Evolutionary conservation across 2,329 filamentous ascomycete species (phyloP).

Genomic region (Cercospora nicotianae): DNA sequence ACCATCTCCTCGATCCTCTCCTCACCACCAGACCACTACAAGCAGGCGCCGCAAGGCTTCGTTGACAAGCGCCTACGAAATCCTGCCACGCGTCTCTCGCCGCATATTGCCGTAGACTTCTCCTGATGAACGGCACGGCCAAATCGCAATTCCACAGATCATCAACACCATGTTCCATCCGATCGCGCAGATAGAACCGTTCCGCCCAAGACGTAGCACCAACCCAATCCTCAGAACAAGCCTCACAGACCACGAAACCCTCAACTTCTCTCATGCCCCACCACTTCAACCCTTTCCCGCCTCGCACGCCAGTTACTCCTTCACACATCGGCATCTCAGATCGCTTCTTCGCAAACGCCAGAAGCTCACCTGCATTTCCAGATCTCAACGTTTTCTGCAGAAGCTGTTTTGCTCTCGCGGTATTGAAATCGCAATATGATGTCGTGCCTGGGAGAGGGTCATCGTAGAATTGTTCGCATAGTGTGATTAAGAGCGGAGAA

Average conservation of each 20-base stretch:
- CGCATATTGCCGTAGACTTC: neutral
- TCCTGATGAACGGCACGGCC: neutral
- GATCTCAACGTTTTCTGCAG: neutral
- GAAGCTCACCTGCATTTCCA: neutral
- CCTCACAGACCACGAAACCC: neutral
- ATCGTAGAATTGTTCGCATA: neutral
- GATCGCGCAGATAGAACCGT: neutral
- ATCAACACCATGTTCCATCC: neutral
- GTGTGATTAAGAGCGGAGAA: neutral
- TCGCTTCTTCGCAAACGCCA: neutral
- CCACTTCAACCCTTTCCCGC: neutral
- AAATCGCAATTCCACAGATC: neutral
- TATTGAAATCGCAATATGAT: neutral
- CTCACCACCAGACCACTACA: neutral
- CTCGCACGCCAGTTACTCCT: neutral
- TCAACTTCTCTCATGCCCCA: neutral
- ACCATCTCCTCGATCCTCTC: neutral
- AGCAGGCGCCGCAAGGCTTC: neutral
- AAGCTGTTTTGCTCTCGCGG: neutral
- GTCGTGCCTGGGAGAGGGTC: neutral
- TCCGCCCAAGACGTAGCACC: neutral
- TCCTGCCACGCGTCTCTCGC: neutral
- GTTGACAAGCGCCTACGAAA: neutral
- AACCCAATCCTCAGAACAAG: neutral
- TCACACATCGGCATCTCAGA: neutral